phyloP scores from a whole-genome alignment of 192 early-diverging fungal genomes.

The Mortierella alpina region DNA sequence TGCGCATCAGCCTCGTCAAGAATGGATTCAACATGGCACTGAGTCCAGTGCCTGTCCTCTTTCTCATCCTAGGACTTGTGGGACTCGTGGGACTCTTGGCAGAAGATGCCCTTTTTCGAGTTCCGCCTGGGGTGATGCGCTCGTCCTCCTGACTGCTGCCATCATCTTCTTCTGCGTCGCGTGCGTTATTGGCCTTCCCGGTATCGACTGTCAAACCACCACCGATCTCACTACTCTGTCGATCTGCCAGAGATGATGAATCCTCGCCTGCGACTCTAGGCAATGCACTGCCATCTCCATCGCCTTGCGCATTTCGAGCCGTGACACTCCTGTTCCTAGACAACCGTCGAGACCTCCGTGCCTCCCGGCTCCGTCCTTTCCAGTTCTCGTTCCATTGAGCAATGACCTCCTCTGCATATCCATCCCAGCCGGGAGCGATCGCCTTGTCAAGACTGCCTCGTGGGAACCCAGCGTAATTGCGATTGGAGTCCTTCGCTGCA shows the following conservation, averaged over 20 bases:
- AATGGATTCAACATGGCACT: conserved; percentile 29
- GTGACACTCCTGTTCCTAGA: neutral
- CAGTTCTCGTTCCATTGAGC: conserved; percentile 50
- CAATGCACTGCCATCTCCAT: neutral
- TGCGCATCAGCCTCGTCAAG: conserved; percentile 28
- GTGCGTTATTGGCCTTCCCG: neutral
- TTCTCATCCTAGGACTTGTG: conserved; percentile 14
- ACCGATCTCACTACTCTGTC: no score
- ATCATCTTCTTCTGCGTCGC: neutral
- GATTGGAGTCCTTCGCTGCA: neutral
- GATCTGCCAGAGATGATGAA: neutral
- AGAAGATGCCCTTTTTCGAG: neutral
- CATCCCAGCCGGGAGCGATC: conserved; percentile 31
- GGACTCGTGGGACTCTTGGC: neutral
- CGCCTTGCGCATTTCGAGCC: neutral
- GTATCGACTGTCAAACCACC: neutral
- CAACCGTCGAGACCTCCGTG: conserved; percentile 20
- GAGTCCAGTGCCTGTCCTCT: conserved; percentile 31
- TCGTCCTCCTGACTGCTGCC: neutral
- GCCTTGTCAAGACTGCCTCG: conserved; percentile 27
- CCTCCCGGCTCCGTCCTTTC: conserved; percentile 14
- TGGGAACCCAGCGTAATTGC: neutral
- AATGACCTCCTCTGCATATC: conserved; percentile 49
- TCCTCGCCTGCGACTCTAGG: neutral
- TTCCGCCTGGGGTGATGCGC: neutral